Evolutionary conservation across 768 basidiomycete genomes (phyloP), one percentile per base, ranked within the genome.

Genomic region (Kockovaella imperatae): DNA sequence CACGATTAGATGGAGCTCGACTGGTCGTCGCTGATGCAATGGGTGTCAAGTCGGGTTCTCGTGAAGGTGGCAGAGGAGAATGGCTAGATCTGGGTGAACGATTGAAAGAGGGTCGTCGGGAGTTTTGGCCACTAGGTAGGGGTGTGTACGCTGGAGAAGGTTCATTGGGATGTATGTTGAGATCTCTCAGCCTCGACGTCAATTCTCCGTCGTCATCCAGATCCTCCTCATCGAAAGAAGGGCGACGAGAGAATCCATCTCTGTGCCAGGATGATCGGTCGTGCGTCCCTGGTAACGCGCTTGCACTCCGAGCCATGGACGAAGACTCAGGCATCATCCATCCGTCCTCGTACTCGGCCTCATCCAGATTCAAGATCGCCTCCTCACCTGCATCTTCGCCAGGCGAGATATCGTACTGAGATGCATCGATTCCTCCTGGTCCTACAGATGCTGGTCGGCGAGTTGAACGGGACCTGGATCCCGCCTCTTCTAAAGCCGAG

Each of bases 401-500:
- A 11, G 44, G 21, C 13, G 35, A 35, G 7, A 59, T n/a, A n/a
- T n/a, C n/a, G n/a, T n/a, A n/a, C n/a, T n/a, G n/a, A n/a, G n/a
- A n/a, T n/a, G n/a, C n/a, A n/a, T n/a, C n/a, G n/a, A n/a, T n/a
- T n/a, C n/a, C 51, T 0, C 76, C 76, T 0, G 77, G 78, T 0
- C 76, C 79, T 18, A 80, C 68, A 0, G 79, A 80, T 6, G 73
- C 60, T 2, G 77, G 74, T 18, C 74, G 80, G 60, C 66, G 79
- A 73, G 45, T 73, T 59, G 59, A 59, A 10, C 51, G 49, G 1
- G 67, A 63, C 13, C 60, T 30, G 0, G 76, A 75, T 0, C 53
- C 39, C 2, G 45, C 43, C 11, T 49, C 42, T 26, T 47, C 36
- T 18, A 35, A 32, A 0, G 85, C 84, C 42, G 77, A 77, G 69